phyloP scores from a whole-genome alignment of 371 early-diverging fungal genomes.

The Batkoa obscura region DNA sequence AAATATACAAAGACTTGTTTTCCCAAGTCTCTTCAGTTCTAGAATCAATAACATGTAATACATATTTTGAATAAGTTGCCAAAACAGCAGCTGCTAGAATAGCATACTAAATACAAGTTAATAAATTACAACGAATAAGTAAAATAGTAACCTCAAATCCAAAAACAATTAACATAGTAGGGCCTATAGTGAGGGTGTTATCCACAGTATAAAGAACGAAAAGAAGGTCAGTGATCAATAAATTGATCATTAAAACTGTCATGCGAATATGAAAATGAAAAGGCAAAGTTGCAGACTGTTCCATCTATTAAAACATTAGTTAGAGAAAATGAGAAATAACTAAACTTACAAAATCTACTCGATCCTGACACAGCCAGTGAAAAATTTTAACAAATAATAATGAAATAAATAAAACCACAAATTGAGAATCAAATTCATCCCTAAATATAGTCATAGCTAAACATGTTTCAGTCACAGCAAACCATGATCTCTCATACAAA shows the following conservation, averaged over 20 bases:
- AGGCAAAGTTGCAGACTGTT: constrained; percentile 48
- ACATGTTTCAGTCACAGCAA: constrained; percentile 86
- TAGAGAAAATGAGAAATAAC: neutral
- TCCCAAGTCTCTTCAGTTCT: constrained; percentile 79
- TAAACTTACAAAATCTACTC: constrained; percentile 69
- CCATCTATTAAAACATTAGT: constrained; percentile 35
- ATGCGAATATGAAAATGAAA: constrained; percentile 44
- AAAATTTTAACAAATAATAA: constrained; percentile 79
- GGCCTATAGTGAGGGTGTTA: constrained; percentile 24
- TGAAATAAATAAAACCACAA: constrained; percentile 58
- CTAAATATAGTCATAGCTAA: constrained; percentile 90
- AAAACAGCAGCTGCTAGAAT: constrained; percentile 52
- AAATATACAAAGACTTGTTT: constrained; percentile 73
- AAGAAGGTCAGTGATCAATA: constrained; percentile 41
- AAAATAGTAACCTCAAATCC: constrained; percentile 66
- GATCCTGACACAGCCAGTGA: constrained; percentile 86
- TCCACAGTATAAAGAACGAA: constrained; percentile 47
- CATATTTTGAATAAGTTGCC: constrained; percentile 59
- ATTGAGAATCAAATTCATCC: constrained; percentile 77
- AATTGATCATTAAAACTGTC: constrained; percentile 33
- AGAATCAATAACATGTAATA: constrained; percentile 66
- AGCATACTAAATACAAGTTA: constrained; percentile 38
- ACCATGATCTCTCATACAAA: constrained; percentile 88
- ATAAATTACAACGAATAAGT: too few species aligned
- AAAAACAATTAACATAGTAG: constrained; percentile 87